Evolutionary conservation across 805 yeast species (phyloP).

Genomic region (Debaryomyces tyrocola): DNA sequence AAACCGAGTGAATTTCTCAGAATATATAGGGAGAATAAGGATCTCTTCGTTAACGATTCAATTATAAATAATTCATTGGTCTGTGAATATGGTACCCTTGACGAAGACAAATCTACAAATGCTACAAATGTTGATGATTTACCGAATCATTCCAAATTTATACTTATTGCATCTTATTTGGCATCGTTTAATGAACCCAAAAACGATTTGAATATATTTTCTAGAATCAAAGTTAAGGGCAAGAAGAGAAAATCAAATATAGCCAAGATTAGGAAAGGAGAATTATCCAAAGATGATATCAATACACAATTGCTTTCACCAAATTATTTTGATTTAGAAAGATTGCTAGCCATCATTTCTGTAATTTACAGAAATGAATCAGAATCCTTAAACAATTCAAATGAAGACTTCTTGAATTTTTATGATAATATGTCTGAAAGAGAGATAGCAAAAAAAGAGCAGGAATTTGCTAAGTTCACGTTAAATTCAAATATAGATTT

Average conservation of each 20-base stretch:
- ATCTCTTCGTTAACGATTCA: constrained; percentile 28
- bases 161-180: constrained; percentile 78
- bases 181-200: constrained; percentile 76
- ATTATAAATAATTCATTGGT: constrained; percentile 31
- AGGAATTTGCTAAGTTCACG: constrained; percentile 35
- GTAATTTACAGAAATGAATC: constrained; percentile 56
- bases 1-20: constrained; percentile 30
- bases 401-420: constrained; percentile 18
- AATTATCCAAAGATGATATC: constrained; percentile 41
- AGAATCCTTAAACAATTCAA: constrained; percentile 23
- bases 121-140: constrained; percentile 41
- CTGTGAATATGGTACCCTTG: constrained; percentile 22
- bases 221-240: constrained; percentile 47
- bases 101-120: constrained; percentile 19
- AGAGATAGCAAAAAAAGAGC: constrained; percentile 29
- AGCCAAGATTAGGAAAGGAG: constrained; percentile 14
- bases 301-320: constrained; percentile 70
- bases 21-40: constrained; percentile 31
- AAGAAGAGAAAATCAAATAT: constrained; percentile 36
- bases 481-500: constrained; percentile 46
- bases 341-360: constrained; percentile 76
- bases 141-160: constrained; percentile 61
- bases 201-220: constrained; percentile 68
- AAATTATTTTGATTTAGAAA: constrained; percentile 71
- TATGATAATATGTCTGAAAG: constrained; percentile 35